Evolutionary conservation across 1,284 basidiomycete species (phyloP), one percentile per base, ranked within the genome.

Genomic region (Cryptococcus deneoformans): DNA sequence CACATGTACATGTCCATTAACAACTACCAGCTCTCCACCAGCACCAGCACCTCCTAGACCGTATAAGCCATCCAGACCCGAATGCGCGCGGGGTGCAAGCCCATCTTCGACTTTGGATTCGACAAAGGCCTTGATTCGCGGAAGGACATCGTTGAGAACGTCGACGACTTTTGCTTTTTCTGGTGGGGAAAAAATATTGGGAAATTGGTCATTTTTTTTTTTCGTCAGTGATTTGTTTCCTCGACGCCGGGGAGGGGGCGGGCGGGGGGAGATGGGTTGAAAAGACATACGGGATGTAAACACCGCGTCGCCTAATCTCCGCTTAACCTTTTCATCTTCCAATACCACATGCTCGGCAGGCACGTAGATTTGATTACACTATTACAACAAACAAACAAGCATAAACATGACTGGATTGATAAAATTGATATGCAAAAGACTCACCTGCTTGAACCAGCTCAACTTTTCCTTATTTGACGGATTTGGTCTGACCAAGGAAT

Each of bases 401-500:
- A 29, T 29, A 29, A 29, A 29, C 29, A 29, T 29, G 29, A 29
- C 5, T 29, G 6, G 24, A 5, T 44, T 14, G 40, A 7, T 24
- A 14, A 16, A 20, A 6, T 37, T 39, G 11, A 20, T 44, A 14
- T 20, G 4, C 1, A 16, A 36, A 8, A 44, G 35, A 63, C 68
- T 60, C 42, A 72, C 70, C 45, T 62, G 54, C 36, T 63, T 62
- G 67, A 78, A 78, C 78, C 78, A 79, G 4, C 52, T 57, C 35
- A 71, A 58, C 43, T 66, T 68, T 0, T 54, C 52, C 46, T 75
- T 68, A 48, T 76, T 67, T 12, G 65, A 54, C 5, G 71, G 71
- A 63, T 77, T 75, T 5, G 74, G 67, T 36, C 70, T 59, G n/a
- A 76, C 71, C 8, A 77, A 59, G 1, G 71, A 73, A 52, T 85